A percentile compares a stretch with the other conserved stretches of the same genome.
These are phyloP conservation scores for Aspergillus sparsus DNA, from an alignment of 495 filamentous ascomycete species.

Conservation along the genomic window DNA sequence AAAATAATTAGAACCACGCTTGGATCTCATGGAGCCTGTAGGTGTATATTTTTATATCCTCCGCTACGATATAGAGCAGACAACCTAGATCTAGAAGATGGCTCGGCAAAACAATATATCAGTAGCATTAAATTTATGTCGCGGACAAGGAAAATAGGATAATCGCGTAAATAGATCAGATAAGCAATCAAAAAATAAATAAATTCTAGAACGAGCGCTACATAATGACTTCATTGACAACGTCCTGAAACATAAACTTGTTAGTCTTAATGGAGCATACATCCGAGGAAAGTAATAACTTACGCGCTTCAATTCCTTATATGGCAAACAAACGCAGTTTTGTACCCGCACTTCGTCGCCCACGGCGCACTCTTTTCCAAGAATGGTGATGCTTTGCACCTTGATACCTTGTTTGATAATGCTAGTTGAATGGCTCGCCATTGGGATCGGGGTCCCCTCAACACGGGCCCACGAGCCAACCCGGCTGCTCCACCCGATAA, in stretches of 20 bases:
- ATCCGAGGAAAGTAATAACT: slow-evolving; percentile 36
- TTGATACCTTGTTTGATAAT: slow-evolving; percentile 97
- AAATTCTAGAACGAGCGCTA: slow-evolving; percentile 38
- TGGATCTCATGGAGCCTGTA: too few species aligned
- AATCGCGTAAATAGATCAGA: not conserved
- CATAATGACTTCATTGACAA: slow-evolving; percentile 97
- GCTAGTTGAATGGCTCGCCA: slow-evolving; percentile 87
- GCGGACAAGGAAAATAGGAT: not conserved
- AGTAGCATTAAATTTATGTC: slow-evolving; percentile 9
- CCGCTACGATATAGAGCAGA: too few species aligned
- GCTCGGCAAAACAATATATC: not conserved
- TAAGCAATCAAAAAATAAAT: not conserved
- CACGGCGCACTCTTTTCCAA: slow-evolving; percentile 95
- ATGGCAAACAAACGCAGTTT: slow-evolving; percentile 97
- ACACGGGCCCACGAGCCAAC: slow-evolving; percentile 97
- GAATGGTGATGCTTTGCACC: slow-evolving; percentile 97
- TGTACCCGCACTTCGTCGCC: slow-evolving; percentile 95
- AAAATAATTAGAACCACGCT: too few species aligned
- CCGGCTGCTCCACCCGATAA: slow-evolving; percentile 95
- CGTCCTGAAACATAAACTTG: slow-evolving; percentile 62
- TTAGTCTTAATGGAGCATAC: slow-evolving; percentile 19
- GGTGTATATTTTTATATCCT: too few species aligned
- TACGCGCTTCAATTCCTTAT: slow-evolving; percentile 98
- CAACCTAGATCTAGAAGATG: not conserved
- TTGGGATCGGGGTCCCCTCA: slow-evolving; percentile 90